These are phyloP conservation scores for Schrenkiella parvula DNA, from an alignment of 345 rosid genomes.

Conservation along the genomic window DNA sequence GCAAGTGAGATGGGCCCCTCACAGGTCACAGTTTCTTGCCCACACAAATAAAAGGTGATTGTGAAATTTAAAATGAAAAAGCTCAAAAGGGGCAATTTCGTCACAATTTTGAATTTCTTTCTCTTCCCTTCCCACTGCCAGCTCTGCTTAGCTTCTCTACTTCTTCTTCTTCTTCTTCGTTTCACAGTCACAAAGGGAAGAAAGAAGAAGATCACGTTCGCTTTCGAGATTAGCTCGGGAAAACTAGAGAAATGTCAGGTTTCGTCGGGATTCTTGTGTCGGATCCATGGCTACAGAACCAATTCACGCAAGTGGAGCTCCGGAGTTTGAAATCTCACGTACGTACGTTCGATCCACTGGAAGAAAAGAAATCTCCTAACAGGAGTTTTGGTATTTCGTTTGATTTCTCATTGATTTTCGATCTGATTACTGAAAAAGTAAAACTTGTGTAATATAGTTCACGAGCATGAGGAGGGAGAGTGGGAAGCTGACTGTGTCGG, in stretches of 20 bases:
- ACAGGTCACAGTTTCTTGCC: slow-evolving; percentile 32
- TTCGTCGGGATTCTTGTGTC: slow-evolving; percentile 89
- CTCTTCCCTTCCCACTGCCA: slow-evolving; percentile 43
- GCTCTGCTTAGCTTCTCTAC: slow-evolving; percentile 39
- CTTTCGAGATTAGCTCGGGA: background rate
- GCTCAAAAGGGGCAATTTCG: slow-evolving; percentile 34
- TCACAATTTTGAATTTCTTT: slow-evolving; percentile 44
- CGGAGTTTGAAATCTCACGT: slow-evolving; percentile 93
- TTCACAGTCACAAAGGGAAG: background rate
- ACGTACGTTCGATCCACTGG: slow-evolving; percentile 31
- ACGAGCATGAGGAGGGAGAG: slow-evolving; percentile 89
- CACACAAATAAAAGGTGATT: slow-evolving; percentile 18
- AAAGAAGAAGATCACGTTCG: background rate
- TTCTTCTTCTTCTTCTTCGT: slow-evolving; percentile 18
- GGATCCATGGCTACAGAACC: slow-evolving; percentile 97
- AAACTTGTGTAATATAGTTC: slow-evolving; percentile 43
- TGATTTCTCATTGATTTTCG: background rate
- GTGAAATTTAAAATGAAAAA: slow-evolving; percentile 27
- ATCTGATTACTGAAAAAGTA: background rate
- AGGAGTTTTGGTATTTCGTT: background rate
- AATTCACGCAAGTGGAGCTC: slow-evolving; percentile 99
- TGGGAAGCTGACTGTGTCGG: slow-evolving; percentile 77
- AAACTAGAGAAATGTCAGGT: slow-evolving; percentile 51
- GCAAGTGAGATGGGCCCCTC: slow-evolving; percentile 27
- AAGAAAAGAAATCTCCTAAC: background rate